These are phyloP conservation scores for Whalleya microplaca DNA, from an alignment of 2,329 filamentous ascomycete species.

Conservation along the genomic window DNA sequence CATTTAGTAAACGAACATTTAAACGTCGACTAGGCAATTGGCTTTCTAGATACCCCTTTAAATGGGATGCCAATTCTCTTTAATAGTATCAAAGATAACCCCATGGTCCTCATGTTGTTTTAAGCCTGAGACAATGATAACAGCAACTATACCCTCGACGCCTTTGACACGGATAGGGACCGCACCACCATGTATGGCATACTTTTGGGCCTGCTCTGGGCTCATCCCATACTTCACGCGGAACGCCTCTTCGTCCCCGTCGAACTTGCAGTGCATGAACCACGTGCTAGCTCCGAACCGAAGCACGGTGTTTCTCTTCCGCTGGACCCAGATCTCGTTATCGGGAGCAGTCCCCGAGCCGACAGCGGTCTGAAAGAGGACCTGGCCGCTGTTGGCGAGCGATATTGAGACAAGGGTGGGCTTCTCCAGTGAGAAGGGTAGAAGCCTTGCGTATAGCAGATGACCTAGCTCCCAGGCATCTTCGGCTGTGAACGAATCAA, in stretches of 20 bases:
- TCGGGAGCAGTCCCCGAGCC: slow-evolving; percentile 71
- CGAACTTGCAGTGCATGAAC: slow-evolving; percentile 71
- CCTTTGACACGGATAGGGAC: slow-evolving; percentile 72
- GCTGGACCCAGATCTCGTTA: slow-evolving; percentile 70
- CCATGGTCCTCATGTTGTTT: slow-evolving; percentile 79
- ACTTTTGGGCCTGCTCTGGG: slow-evolving; percentile 58
- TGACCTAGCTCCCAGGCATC: slow-evolving; percentile 70
- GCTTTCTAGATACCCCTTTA: not conserved
- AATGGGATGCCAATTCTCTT: slow-evolving; percentile 47
- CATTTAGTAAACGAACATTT: too few relatives aligned
- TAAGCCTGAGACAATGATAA: slow-evolving; percentile 76
- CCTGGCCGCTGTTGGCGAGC: slow-evolving; percentile 60
- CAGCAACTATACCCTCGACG: slow-evolving; percentile 75
- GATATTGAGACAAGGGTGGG: slow-evolving; percentile 67
- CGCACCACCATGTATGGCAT: slow-evolving; percentile 79
- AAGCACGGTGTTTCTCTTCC: slow-evolving; percentile 74
- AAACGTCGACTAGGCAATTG: too few relatives aligned
- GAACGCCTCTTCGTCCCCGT: slow-evolving; percentile 67
- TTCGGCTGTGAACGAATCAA: slow-evolving; percentile 61
- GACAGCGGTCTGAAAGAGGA: slow-evolving; percentile 72
- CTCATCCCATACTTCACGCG: slow-evolving; percentile 66
- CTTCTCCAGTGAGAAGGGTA: slow-evolving; percentile 49
- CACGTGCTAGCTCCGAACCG: slow-evolving; percentile 72
- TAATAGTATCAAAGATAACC: slow-evolving; percentile 71
- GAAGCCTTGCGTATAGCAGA: slow-evolving; percentile 65